These are phyloP conservation scores for Fusarium sp. DNA, from an alignment of 2,329 filamentous ascomycete species.

Conservation along the genomic window DNA sequence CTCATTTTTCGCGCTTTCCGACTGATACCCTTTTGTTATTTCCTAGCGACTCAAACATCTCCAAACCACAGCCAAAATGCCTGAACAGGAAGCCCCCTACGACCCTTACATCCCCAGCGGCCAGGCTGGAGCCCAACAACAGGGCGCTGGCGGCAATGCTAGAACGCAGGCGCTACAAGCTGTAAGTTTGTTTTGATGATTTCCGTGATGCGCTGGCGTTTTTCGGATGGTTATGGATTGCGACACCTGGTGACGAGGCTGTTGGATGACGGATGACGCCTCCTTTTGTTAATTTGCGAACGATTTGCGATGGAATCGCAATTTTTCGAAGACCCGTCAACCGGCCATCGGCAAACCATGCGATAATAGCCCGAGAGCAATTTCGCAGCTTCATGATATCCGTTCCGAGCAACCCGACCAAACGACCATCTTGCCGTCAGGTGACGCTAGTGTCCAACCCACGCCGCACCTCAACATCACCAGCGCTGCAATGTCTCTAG, in stretches of 20 bases:
- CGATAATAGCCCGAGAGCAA: background rate
- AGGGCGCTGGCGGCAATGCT: slow-evolving; percentile 57
- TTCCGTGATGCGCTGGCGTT: slow-evolving; percentile 29
- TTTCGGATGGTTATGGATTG: slow-evolving; percentile 22
- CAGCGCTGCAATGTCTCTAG: background rate
- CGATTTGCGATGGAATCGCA: background rate
- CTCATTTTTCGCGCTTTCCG: slow-evolving; percentile 20
- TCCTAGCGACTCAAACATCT: slow-evolving; percentile 12
- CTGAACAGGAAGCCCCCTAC: slow-evolving; percentile 72
- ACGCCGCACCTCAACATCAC: background rate
- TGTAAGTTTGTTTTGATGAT: slow-evolving; percentile 64
- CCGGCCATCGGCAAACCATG: background rate
- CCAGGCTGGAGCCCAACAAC: slow-evolving; percentile 55
- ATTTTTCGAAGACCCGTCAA: background rate
- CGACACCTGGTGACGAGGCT: slow-evolving; percentile 18
- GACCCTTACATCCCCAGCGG: slow-evolving; percentile 88
- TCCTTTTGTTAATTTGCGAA: background rate
- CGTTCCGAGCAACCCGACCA: background rate
- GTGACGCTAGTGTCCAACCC: background rate
- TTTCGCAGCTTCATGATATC: background rate
- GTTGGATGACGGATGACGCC: slow-evolving; percentile 19
- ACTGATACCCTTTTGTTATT: slow-evolving; percentile 26
- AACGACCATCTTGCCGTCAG: background rate
- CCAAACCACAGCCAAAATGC: slow-evolving; percentile 53
- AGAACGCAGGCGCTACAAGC: slow-evolving; percentile 78